Evolutionary conservation across 176 grass and related monocot genomes (phyloP).

Genomic region (Aegilops longissima): DNA sequence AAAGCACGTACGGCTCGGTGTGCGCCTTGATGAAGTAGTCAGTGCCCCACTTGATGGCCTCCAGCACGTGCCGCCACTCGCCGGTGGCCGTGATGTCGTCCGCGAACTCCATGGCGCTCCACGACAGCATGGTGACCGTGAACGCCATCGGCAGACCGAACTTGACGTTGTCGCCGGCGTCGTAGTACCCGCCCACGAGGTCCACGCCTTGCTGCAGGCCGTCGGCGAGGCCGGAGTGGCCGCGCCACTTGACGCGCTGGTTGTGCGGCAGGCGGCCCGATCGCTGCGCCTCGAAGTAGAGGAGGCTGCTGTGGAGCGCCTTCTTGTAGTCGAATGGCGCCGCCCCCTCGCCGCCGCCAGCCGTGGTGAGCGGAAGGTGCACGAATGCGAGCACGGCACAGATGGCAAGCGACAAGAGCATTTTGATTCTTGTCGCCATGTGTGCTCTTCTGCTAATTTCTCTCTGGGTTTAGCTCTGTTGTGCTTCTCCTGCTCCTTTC

Average conservation of each 20-base stretch:
- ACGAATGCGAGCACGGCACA: background rate
- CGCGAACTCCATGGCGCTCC: constrained; percentile 54
- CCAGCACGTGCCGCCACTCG: constrained; percentile 52
- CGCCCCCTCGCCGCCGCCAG: background rate
- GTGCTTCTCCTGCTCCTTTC: too few relatives aligned
- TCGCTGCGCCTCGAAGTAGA: background rate
- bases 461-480: too few relatives aligned
- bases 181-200: constrained; percentile 76
- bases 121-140: constrained; percentile 70
- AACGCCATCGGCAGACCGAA: constrained; percentile 85
- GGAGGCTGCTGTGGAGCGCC: constrained; percentile 30
- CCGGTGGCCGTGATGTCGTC: constrained; percentile 41
- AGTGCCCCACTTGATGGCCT: constrained; percentile 69
- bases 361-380: background rate
- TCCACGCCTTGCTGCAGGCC: constrained; percentile 76
- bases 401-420: background rate
- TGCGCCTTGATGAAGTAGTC: constrained; percentile 67
- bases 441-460: background rate
- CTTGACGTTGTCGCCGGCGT: constrained; percentile 81
- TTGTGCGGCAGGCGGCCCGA: constrained; percentile 61
- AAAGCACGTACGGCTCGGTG: constrained; percentile 46
- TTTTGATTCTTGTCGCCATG: background rate
- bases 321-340: constrained; percentile 47
- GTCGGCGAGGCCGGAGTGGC: constrained; percentile 72
- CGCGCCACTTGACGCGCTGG: constrained; percentile 71